Base-by-base conservation (phyloP, 257 asterid species). In the Nicotiana attenuata region DNA sequence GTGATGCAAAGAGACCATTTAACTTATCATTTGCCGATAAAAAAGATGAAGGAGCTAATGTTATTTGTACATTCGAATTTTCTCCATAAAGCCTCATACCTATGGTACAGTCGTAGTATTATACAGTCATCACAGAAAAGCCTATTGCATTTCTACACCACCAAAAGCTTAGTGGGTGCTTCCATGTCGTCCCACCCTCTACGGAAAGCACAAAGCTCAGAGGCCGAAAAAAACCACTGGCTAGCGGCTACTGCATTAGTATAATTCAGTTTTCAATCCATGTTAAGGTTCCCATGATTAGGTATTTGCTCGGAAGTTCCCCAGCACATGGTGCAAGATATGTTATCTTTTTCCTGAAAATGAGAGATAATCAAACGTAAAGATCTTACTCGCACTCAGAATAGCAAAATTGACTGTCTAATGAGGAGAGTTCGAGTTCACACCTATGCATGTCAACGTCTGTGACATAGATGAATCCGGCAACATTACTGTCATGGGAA, bases 281-380 rank as follows among this genome's bases (percentile, higher is more conserved):
- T 19, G 95, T 92, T 86, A 96, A 83, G 90, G 93, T 94, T 83
- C 97, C 99, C 87, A 89, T 88, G 65, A 94, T 87, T 89, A 96
- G 80, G 84, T 85, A 87, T 83, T 91, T 94, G 81, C 99, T 95
- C 0, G 99, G 98, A 80, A 94, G 97, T 80, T 82, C 94, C 78
- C 98, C 98, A 81, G 97, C 97, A 55, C 97, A 91, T 1, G 98
- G 99, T 10, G 97, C 94, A 10, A 94, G 97, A 80, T 94, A 96
- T 0, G 97, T 93, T 22, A 96, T 87, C 86, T 92, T 92, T 90
- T 90, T 91, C 91, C 98, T 93, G 97, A 81, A 79, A 45, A 56
- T 52, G 29, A 35, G 80, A 57, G 66, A 64, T 75, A 26, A 20
- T 26, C 17, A 53, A 45, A 26, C 3, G 10, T 57, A 38, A 38